Base-by-base conservation (phyloP, 2,329 filamentous ascomycete species). In the Xylaria sp. region DNA sequence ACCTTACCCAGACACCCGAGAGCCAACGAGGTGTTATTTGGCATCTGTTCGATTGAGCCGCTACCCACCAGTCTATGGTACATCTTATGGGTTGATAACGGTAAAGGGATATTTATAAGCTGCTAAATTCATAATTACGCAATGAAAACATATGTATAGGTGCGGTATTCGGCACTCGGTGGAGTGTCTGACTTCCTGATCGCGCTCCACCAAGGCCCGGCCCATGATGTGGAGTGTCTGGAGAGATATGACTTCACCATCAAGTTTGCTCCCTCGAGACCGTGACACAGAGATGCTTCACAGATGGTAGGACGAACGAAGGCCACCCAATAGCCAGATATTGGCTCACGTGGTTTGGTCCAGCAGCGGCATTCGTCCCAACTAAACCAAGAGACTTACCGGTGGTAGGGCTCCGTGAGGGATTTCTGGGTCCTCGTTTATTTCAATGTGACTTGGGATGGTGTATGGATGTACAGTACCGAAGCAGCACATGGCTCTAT, bases 281-380 rank as follows among this genome's bases (percentile, higher is more conserved):
- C 44, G 46, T 63, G 59, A 67, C n/a, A 39, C 25, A 25, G 50
- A 13, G 8, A 15, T 37, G 57, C 25, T 52, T 13, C 25, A 32
- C 28, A 28, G 37, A 32, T 63, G 50, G 59, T 66, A 32, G 59
- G 52, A 66, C 58, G 25, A 50, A 32, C 56, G 13, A 65, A 23
- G 48, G 52, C 54, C 8, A 56, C 56, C 63, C 66, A 54, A 60
- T 52, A 62, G 32, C 66, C 70, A 72, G 56, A 64, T 37, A 51
- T 65, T 37, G 54, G 56, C 66, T 68, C 72, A 73, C 72, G 70
- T 72, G 72, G 63, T 32, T 59, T 37, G 23, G 52, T 51, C 34
- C 51, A 63, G 59, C 66, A 57, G 61, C 60, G 64, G 52, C 62
- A 73, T 71, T 73, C 68, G 70, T 63, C 57, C 57, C 56, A 28